phyloP scores from a whole-genome alignment of 345 rosid genomes.

The Turnera subulata region DNA sequence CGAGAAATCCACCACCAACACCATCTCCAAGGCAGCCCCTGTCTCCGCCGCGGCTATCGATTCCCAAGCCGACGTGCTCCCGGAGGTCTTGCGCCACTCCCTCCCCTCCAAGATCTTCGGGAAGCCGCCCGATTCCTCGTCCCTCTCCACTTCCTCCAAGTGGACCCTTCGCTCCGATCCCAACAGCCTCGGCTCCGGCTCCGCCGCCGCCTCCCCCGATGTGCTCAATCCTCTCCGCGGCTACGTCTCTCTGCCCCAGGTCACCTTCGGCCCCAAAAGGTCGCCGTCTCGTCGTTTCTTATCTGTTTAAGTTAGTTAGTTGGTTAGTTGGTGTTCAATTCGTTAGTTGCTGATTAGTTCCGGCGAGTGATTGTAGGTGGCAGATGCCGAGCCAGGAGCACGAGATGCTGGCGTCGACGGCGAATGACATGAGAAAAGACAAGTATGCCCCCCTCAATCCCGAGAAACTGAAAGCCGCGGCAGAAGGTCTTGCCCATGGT shows the following conservation, averaged over 20 bases:
- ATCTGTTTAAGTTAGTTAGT: neutral
- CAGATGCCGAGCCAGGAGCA: conserved; percentile 47
- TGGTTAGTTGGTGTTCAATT: neutral
- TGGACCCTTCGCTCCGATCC: conserved; percentile 55
- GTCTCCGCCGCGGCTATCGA: conserved; percentile 12
- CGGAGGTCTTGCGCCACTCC: conserved; percentile 80
- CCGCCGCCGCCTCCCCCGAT: conserved; percentile 50
- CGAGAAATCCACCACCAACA: conserved; percentile 48
- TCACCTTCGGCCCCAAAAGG: conserved; percentile 93
- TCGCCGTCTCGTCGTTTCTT: conserved; percentile 1
- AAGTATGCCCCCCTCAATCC: conserved; percentile 49
- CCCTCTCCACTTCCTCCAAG: conserved; percentile 65
- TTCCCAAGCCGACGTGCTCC: conserved; percentile 67
- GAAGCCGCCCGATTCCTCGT: conserved; percentile 47
- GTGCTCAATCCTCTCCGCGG: conserved; percentile 81
- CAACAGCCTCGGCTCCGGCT: conserved; percentile 14
- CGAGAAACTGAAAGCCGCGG: conserved; percentile 82
- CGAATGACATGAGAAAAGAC: conserved; percentile 71
- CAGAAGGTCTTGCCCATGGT: conserved; percentile 72
- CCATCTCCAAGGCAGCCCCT: conserved; percentile 22
- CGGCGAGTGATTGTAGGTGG: conserved; percentile 53
- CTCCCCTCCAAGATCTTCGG: conserved; percentile 60
- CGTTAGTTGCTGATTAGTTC: neutral
- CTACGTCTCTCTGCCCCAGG: conserved; percentile 76
- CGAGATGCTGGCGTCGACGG: conserved; percentile 59